A percentile compares a stretch with the other conserved stretches of the same genome.
Conservation (phyloP, 2,329 filamentous ascomycete genomes). For the Colletotrichum simmondsii region DNA sequence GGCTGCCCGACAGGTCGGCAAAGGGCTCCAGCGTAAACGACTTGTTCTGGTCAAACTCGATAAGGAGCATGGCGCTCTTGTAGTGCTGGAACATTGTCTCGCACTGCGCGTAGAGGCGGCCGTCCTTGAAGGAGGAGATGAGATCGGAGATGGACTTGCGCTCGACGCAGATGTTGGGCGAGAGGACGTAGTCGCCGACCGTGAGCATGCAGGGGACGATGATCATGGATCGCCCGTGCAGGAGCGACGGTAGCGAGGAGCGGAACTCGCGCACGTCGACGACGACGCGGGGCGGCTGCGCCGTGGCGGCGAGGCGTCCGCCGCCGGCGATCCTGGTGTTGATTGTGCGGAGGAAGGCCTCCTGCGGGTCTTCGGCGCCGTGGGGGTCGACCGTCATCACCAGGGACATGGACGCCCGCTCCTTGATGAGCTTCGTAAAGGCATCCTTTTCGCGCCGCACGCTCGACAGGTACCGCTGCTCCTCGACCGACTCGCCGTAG, state of each 20-base stretch:
- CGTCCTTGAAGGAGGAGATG: constrained; percentile 91
- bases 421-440: constrained; percentile 93
- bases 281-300: constrained; percentile 88
- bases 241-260: constrained; percentile 88
- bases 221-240: constrained; percentile 89
- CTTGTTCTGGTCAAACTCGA: constrained; percentile 98
- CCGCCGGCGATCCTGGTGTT: constrained; percentile 97
- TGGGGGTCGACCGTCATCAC: constrained; percentile 81
- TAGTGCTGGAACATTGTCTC: constrained; percentile 97
- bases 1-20: constrained; percentile 72
- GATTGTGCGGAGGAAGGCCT: constrained; percentile 91
- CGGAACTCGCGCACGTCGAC: constrained; percentile 97
- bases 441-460: constrained; percentile 96
- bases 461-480: constrained; percentile 89
- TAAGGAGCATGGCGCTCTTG: constrained; percentile 87
- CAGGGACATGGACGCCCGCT: constrained; percentile 92
- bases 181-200: constrained; percentile 95
- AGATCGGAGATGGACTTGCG: constrained; percentile 93
- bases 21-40: constrained; percentile 93
- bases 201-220: constrained; percentile 96
- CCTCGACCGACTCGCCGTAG: constrained; percentile 93
- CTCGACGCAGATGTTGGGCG: constrained; percentile 91
- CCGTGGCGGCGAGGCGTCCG: constrained; percentile 83
- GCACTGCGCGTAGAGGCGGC: constrained; percentile 89
- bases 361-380: constrained; percentile 82